These are phyloP conservation scores for Actinomucor elegans DNA, from an alignment of 371 early-diverging fungal genomes.

Conservation along the genomic window DNA sequence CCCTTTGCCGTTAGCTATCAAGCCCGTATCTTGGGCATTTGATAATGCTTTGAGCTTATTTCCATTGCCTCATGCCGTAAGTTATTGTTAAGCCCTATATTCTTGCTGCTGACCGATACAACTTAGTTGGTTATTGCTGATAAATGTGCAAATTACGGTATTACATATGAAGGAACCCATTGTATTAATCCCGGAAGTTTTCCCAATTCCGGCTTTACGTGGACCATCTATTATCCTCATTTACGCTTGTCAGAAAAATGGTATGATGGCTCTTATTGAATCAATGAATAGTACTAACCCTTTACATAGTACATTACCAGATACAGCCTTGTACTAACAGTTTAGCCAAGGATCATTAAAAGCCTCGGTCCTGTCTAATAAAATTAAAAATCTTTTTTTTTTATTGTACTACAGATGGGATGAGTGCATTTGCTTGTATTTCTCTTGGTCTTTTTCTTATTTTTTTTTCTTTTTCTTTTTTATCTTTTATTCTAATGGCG, in stretches of 20 bases:
- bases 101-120: neutral
- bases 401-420: neutral
- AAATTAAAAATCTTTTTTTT: too few species aligned
- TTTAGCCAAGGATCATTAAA: too few species aligned
- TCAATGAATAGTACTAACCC: too few species aligned
- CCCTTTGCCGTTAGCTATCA: constrained; percentile 74
- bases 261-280: constrained; percentile 25
- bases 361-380: too few species aligned
- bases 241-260: constrained; percentile 47
- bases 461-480: neutral
- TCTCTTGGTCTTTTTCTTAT: neutral
- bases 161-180: constrained; percentile 74
- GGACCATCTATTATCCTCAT: constrained; percentile 81
- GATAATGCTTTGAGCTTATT: constrained; percentile 85
- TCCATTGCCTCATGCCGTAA: constrained; percentile 84
- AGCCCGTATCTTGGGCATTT: constrained; percentile 77
- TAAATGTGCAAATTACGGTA: constrained; percentile 69
- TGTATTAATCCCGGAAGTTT: constrained; percentile 89
- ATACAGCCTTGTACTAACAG: neutral
- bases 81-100: constrained; percentile 11
- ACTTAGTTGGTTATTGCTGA: constrained; percentile 83
- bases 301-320: neutral
- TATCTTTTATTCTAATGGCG: neutral
- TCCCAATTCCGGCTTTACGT: constrained; percentile 69
- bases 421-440: neutral